Evolutionary conservation across 345 rosid genomes (phyloP).

Genomic region (Isatis tinctoria): DNA sequence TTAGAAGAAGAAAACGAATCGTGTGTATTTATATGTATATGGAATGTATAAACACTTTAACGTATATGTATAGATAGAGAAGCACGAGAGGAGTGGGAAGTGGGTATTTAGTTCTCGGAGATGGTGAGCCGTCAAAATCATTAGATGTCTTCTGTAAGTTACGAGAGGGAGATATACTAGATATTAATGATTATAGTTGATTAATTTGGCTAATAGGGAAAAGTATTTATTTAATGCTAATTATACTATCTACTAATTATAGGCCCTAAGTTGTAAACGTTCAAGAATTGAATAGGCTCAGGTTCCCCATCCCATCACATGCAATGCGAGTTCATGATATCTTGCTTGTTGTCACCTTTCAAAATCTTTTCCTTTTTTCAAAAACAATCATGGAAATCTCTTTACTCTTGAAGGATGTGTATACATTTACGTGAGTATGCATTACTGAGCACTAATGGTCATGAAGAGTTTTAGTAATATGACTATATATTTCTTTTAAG

Average conservation of each 20-base stretch:
- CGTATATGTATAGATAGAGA: not conserved
- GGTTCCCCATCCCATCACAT: conserved; percentile 19
- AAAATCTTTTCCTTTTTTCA: conserved; percentile 1
- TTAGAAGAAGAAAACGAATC: conserved; percentile 5
- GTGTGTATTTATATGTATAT: not conserved
- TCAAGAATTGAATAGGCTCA: conserved; percentile 13
- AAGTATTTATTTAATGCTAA: not conserved
- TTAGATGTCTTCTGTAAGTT: conserved; percentile 22
- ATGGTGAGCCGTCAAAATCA: conserved; percentile 30
- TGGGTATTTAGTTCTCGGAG: conserved; percentile 21
- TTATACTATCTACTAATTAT: conserved; percentile 18
- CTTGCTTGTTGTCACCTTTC: conserved; percentile 8
- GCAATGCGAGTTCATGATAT: conserved; percentile 5
- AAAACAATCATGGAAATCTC: not conserved
- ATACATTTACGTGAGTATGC: not conserved
- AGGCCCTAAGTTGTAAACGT: conserved; percentile 18
- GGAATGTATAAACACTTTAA: not conserved
- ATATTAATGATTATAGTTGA: conserved; percentile 24
- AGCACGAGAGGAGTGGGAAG: conserved; percentile 5
- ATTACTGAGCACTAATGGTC: not conserved
- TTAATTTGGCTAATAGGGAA: not conserved
- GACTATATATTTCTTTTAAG: not conserved
- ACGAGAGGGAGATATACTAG: conserved; percentile 11
- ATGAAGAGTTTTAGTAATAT: not conserved
- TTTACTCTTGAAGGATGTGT: not conserved